Conservation (phyloP, 805 yeast genomes). For the Cyberlindnera xishuangbannaensis region DNA sequence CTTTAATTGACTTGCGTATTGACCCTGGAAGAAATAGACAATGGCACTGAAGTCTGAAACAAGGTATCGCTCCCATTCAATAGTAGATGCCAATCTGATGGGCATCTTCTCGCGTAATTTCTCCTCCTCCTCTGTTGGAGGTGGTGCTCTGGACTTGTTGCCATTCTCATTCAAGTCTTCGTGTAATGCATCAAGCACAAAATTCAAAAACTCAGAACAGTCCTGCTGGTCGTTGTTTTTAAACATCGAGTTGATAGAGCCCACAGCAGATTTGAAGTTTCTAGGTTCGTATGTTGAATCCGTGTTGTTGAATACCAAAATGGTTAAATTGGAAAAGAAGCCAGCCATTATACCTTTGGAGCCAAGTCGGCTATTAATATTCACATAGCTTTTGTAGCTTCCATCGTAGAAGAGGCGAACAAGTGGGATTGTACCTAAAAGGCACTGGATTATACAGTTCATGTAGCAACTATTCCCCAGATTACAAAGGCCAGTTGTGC, state of each 20-base stretch:
- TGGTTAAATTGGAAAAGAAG: conserved; percentile 55
- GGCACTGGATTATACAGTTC: conserved; percentile 86
- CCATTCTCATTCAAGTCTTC: conserved; percentile 77
- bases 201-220: conserved; percentile 76
- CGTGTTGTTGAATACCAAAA: conserved; percentile 45
- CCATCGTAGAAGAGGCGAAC: conserved; percentile 56
- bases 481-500: conserved; percentile 69
- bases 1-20: conserved; percentile 69
- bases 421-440: conserved; percentile 66
- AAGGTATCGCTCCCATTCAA: conserved; percentile 89
- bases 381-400: conserved; percentile 60
- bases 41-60: conserved; percentile 73
- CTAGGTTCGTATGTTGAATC: conserved; percentile 47
- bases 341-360: conserved; percentile 74
- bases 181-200: conserved; percentile 68
- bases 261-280: conserved; percentile 61
- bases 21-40: conserved; percentile 85
- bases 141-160: conserved; percentile 45
- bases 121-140: conserved; percentile 69
- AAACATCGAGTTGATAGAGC: conserved; percentile 60
- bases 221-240: conserved; percentile 74
- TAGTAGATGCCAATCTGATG: conserved; percentile 72
- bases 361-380: conserved; percentile 68
- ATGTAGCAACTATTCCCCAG: conserved; percentile 91
- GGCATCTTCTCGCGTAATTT: conserved; percentile 64